phyloP scores from a whole-genome alignment of 176 grass and related monocot species.

The Lolium multiflorum region DNA sequence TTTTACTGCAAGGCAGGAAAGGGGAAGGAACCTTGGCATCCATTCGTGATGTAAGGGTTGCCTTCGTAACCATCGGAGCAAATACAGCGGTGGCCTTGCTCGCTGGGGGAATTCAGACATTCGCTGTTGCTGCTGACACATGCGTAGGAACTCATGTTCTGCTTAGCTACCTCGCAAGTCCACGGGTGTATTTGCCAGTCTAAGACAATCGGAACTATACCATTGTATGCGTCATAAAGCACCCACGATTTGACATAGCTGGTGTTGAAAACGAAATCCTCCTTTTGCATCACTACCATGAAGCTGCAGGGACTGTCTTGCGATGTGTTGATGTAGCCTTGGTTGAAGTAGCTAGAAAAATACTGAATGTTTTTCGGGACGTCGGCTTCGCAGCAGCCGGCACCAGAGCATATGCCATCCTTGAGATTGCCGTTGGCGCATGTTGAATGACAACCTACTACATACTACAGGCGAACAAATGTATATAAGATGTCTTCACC shows the following conservation, averaged over 20 bases:
- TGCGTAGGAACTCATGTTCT: slow-evolving; percentile 5
- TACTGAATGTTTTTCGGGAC: background rate
- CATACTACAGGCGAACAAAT: background rate
- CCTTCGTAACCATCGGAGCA: slow-evolving; percentile 26
- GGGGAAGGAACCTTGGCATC: slow-evolving; percentile 38
- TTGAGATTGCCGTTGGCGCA: background rate
- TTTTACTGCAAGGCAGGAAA: background rate
- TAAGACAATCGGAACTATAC: background rate
- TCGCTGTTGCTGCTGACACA: slow-evolving; percentile 12
- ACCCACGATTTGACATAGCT: background rate
- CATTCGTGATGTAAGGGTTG: slow-evolving; percentile 36
- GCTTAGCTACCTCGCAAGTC: background rate
- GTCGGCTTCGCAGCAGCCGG: slow-evolving; percentile 40
- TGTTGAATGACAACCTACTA: background rate
- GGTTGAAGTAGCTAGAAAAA: background rate
- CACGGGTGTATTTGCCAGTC: background rate
- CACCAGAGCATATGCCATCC: slow-evolving; percentile 40
- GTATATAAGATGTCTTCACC: background rate
- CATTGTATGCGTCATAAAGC: background rate
- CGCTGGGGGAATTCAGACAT: background rate
- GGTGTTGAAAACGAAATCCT: background rate
- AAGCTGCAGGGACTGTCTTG: background rate
- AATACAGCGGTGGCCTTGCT: slow-evolving; percentile 1
- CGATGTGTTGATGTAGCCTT: background rate
- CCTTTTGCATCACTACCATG: slow-evolving; percentile 8